These are phyloP conservation scores for Heterobasidion parviporum DNA, from an alignment of 1,284 basidiomycete genomes.

Conservation along the genomic window DNA sequence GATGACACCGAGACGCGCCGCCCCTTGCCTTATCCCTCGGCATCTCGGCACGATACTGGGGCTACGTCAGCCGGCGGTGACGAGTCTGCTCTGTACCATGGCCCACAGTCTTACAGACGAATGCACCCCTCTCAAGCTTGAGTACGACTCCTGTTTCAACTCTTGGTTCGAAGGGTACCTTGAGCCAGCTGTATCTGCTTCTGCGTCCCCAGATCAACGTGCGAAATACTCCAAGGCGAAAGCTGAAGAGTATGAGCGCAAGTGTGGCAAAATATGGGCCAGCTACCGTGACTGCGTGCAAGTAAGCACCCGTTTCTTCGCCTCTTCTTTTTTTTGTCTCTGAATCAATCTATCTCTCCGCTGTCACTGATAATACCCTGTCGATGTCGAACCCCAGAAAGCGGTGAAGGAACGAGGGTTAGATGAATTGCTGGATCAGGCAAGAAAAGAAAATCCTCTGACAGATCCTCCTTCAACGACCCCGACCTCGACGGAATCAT, in stretches of 20 bases:
- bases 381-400: constrained; percentile 43
- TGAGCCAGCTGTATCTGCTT: constrained; percentile 54
- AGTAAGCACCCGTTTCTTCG: constrained; percentile 28
- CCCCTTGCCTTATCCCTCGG: background rate
- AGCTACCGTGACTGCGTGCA: constrained; percentile 77
- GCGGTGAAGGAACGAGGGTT: constrained; percentile 78
- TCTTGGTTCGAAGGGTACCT: constrained; percentile 95
- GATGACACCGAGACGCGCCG: background rate
- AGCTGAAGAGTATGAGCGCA: constrained; percentile 75
- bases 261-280: constrained; percentile 77
- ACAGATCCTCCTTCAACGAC: constrained; percentile 31
- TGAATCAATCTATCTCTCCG: background rate
- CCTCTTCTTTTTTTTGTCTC: too few relatives aligned
- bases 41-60: background rate
- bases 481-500: background rate
- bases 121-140: constrained; percentile 86
- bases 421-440: constrained; percentile 69
- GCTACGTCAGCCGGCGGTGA: background rate
- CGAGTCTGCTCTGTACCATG: constrained; percentile 29
- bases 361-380: background rate
- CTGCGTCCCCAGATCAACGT: constrained; percentile 33
- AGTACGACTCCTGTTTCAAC: constrained; percentile 93
- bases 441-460: constrained; percentile 76
- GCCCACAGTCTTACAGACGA: constrained; percentile 66
- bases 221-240: constrained; percentile 41